Conservation (phyloP, 169 alveolate genomes). For the Plasmodium berghei region DNA sequence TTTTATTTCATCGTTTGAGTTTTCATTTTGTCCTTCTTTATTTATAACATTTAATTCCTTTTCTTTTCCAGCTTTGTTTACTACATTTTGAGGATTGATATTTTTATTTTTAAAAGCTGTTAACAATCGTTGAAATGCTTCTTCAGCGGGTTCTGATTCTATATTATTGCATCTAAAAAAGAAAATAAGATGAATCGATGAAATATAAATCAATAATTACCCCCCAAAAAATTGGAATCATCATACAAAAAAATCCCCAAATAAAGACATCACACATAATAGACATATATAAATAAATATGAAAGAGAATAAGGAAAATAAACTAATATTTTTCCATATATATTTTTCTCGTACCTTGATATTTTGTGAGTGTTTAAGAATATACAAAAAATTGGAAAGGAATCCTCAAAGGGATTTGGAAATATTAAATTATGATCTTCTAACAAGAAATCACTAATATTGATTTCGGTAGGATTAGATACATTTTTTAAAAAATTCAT, state of each 20-base stretch:
- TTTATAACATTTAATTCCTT: not conserved
- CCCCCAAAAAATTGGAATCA: not conserved
- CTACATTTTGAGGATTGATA: not conserved
- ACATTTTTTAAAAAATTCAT: conserved; percentile 42
- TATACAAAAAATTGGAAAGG: conserved; percentile 39
- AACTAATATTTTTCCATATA: too few relatives aligned
- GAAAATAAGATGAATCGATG: not conserved
- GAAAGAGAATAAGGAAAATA: too few relatives aligned
- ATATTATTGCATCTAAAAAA: not conserved
- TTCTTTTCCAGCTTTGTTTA: not conserved
- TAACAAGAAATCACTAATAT: conserved; percentile 3
- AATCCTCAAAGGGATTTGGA: conserved; percentile 39
- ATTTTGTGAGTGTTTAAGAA: conserved; percentile 7
- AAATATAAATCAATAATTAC: not conserved
- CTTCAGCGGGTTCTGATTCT: not conserved
- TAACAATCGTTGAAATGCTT: conserved; percentile 5
- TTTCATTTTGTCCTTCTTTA: not conserved
- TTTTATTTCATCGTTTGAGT: not conserved
- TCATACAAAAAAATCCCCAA: not conserved
- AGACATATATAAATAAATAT: too few relatives aligned
- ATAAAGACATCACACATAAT: not conserved
- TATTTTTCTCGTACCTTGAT: too few relatives aligned
- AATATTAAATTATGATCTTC: conserved; percentile 35
- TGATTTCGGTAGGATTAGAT: not conserved
- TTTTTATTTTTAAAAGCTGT: not conserved